Percentiles rank a stretch among this genome's conserved stretches.
Conservation (phyloP, 1,139 yeast species). For the Saccharomyces hybrid region DNA sequence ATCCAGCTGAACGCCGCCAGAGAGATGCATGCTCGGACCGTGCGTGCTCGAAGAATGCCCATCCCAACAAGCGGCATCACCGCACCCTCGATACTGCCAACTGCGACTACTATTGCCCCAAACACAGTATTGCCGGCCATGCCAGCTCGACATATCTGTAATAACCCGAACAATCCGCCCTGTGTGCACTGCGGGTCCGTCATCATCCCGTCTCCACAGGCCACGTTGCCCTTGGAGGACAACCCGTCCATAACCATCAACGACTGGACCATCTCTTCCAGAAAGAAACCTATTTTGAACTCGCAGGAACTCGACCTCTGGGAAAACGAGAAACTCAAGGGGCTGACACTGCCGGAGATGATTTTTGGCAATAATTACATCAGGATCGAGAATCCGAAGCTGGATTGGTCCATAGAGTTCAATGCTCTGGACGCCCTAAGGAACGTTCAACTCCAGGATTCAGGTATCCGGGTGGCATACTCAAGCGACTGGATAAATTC, state of each 20-base stretch:
- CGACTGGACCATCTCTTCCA: slow-evolving; percentile 72
- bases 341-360: slow-evolving; percentile 97
- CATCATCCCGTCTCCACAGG: slow-evolving; percentile 73
- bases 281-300: slow-evolving; percentile 69
- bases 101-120: too few species aligned
- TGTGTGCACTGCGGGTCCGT: slow-evolving; percentile 63
- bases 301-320: slow-evolving; percentile 66
- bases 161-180: slow-evolving; percentile 36
- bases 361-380: slow-evolving; percentile 88
- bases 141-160: slow-evolving; percentile 25
- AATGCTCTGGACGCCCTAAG: too few species aligned
- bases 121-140: too few species aligned
- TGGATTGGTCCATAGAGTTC: too few species aligned
- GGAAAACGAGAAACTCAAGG: slow-evolving; percentile 40
- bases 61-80: slow-evolving; percentile 2
- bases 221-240: slow-evolving; percentile 55
- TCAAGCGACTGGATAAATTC: too few species aligned
- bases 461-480: too few species aligned
- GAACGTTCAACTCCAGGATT: too few species aligned
- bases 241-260: slow-evolving; percentile 58
- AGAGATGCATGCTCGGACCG: slow-evolving; percentile 45
- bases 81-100: too few species aligned
- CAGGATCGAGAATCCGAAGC: slow-evolving; percentile 42
- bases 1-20: slow-evolving; percentile 57
- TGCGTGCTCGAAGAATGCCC: slow-evolving; percentile 26